Base-by-base conservation (phyloP, 306 rosid genomes). In the Echinosophora koreensis region DNA sequence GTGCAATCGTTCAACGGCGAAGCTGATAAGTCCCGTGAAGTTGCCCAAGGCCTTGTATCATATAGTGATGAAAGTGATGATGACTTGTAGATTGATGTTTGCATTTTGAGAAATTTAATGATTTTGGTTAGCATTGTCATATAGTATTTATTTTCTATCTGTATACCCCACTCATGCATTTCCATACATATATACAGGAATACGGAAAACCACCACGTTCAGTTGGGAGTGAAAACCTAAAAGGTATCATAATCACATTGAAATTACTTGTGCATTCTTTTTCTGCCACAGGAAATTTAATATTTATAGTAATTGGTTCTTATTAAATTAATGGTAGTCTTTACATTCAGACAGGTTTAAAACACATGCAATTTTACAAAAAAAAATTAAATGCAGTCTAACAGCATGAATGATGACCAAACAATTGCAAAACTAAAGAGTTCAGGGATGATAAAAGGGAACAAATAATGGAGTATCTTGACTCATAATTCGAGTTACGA, bases 1-100 rank as follows among this genome's bases (percentile, higher is more conserved):
- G 73, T 14, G 8, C 78, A 70, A 60, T 62, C 70, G 12, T 73
- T 59, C 52, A 79, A 82, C 76, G 79, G 70, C 22, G 66, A 56
- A 84, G 70, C 74, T 38, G 85, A 56, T 14, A 82, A 74, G 81
- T 39, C 81, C 42, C 55, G 7, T 55, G 91, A 77, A 73, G 80
- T 77, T 80, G 80, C 60, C 32, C 71, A 8, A 51, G 85, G 91
- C 58, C 88, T 95, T 54, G 97, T 92, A 80, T 87, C 97, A 14
- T 95, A 95, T 67, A 92, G 97, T 82, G 97, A 90, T 12, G 98
- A 88, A 66, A 92, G 97, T 74, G 98, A 95, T 17, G 97, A 87
- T 54, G 90, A 89, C 52, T 86, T 62, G 82, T 64, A 38, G 62
- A 68, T 62, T 76, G 39, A 39, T 67, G 16, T 73, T 38, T 70